Base-by-base conservation (phyloP, 1,284 basidiomycete species). In the Rhodotorula sp. region DNA sequence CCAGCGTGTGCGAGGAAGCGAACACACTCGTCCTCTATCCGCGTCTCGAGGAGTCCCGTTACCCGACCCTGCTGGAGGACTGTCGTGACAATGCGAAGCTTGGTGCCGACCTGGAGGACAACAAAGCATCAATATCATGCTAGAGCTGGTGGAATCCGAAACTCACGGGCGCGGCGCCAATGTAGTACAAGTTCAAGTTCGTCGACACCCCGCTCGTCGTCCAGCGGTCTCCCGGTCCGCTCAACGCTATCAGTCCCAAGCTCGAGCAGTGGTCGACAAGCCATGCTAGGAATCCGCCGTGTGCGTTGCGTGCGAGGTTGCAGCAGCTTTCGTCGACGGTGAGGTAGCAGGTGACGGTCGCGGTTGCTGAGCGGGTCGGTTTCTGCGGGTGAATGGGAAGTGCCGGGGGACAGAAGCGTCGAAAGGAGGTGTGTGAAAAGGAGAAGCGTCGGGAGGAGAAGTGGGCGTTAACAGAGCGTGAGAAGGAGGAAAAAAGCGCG, bases 261-360 rank as follows among this genome's bases (percentile, higher is more conserved):
- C 63, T 66, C 9, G 68, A 70, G 57, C 68, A 69, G 18, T 64
- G 66, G 62, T 74, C 72, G 54, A 74, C 68, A 18, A 74, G 57
- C 69, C 69, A 74, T 4, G 72, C 72, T 9, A 71, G 34, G 47
- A 68, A 71, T 1, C 72, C 72, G n/a, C 72, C 72, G 57, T 74
- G 72, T 1, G 69, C 63, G 56, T 72, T 72, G 18, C 62, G 40
- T 13, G 30, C 20, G n/a, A 31, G 40, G 56, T 69, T 72, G 56
- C 65, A 68, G 51, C 61, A 62, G 4, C 30, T 20, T 7, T 63
- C 54, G n/a, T 31, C 31, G 55, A 70, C 64, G 15, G 26, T 53
- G 4, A 70, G 34, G 26, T 53, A 28, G 53, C 64, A 67, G 4
- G 62, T 59, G 7, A 67, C 62, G 30, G n/a, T 48, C 2, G 68